Evolutionary conservation across 2,329 filamentous ascomycete species (phyloP).

Genomic region (Tolypocladium tropicale): DNA sequence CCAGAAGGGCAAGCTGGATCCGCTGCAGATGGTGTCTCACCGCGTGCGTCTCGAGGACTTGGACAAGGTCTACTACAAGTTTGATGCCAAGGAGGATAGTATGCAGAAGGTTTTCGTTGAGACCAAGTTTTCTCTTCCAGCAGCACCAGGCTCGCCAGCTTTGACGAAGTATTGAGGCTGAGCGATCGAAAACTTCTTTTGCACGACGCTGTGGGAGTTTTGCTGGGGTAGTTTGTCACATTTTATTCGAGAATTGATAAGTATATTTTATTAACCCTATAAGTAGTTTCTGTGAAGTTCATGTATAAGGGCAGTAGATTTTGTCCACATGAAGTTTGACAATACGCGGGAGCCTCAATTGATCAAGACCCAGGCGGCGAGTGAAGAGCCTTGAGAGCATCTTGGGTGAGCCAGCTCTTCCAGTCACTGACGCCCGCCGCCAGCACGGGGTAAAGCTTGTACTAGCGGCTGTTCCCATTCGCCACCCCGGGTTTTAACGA

Average conservation of each 20-base stretch:
- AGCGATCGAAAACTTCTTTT: neutral
- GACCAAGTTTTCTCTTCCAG: slow-evolving; percentile 45
- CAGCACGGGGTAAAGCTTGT: no score
- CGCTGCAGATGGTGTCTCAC: slow-evolving; percentile 72
- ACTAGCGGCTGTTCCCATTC: no score
- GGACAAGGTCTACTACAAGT: slow-evolving; percentile 54
- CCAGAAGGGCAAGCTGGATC: slow-evolving; percentile 58
- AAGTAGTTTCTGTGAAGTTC: no score
- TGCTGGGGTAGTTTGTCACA: neutral
- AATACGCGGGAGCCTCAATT: no score
- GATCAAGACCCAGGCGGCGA: no score
- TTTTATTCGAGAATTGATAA: neutral
- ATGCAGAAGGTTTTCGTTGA: slow-evolving; percentile 75
- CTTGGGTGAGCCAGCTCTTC: no score
- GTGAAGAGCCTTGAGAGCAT: no score
- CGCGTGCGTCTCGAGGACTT: slow-evolving; percentile 66
- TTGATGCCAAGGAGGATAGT: slow-evolving; percentile 50
- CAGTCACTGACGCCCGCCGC: no score
- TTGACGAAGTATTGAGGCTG: slow-evolving; percentile 21
- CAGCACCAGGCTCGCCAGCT: slow-evolving; percentile 29
- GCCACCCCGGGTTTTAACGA: neutral
- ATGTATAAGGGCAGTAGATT: no score
- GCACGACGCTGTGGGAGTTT: neutral
- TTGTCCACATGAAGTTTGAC: no score
- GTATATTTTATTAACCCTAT: no score